A percentile compares a stretch with the other conserved stretches of the same genome.
Conservation (phyloP, 768 basidiomycete genomes). For the Tephrocybe sp. region DNA sequence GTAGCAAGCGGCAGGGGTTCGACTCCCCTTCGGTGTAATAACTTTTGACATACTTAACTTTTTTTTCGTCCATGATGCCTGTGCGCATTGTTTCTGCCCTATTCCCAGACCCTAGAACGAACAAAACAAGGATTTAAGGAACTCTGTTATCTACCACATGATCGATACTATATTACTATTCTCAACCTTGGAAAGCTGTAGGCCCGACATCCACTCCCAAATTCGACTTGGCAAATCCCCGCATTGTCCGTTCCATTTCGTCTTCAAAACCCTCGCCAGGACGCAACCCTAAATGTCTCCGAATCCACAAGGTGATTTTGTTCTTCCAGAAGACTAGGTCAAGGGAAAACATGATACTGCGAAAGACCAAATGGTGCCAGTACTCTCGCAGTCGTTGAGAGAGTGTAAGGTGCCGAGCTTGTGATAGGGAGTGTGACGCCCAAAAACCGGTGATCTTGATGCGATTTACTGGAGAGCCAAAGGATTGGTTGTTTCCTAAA, state of each 20-base stretch:
- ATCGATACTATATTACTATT: no score
- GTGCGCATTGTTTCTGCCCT: no score
- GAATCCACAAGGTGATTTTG: slow-evolving; percentile 50
- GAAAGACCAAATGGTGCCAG: slow-evolving; percentile 61
- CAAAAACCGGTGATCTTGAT: slow-evolving; percentile 86
- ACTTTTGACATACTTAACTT: no score
- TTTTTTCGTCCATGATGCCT: background rate
- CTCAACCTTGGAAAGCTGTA: slow-evolving; percentile 50
- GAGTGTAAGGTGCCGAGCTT: slow-evolving; percentile 40
- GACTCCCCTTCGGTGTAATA: slow-evolving; percentile 69
- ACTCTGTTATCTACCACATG: no score
- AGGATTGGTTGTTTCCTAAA: slow-evolving; percentile 73
- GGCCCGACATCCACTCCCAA: slow-evolving; percentile 74
- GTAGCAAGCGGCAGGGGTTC: slow-evolving; percentile 72
- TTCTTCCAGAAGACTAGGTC: slow-evolving; percentile 73
- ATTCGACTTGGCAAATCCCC: slow-evolving; percentile 71
- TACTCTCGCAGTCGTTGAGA: slow-evolving; percentile 46
- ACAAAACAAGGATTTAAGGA: no score
- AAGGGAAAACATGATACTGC: slow-evolving; percentile 58
- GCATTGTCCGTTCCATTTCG: slow-evolving; percentile 72
- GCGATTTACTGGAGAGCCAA: slow-evolving; percentile 85
- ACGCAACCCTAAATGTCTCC: slow-evolving; percentile 35
- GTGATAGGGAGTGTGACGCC: slow-evolving; percentile 67
- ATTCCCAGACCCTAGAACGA: no score
- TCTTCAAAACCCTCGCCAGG: slow-evolving; percentile 68